Evolutionary conservation across 2,329 filamentous ascomycete genomes (phyloP).

Genomic region (Amphichorda felina): DNA sequence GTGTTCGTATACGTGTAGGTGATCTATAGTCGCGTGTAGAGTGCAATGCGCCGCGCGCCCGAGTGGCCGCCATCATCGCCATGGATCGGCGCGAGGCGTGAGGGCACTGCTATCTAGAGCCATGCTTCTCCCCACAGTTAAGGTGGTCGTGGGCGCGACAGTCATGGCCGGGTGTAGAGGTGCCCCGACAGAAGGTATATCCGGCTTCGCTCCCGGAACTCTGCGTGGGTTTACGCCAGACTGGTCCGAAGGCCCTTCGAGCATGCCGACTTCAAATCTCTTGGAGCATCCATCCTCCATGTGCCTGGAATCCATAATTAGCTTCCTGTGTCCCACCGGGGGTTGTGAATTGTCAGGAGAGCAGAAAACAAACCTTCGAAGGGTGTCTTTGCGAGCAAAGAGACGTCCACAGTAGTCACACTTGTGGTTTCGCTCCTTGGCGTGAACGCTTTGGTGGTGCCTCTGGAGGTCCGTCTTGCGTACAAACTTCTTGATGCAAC

Average conservation of each 20-base stretch:
- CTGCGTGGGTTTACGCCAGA: too few species aligned
- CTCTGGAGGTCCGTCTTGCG: constrained; percentile 67
- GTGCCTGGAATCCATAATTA: constrained; percentile 38
- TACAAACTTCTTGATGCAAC: constrained; percentile 67
- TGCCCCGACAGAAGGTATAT: too few species aligned
- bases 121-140: too few species aligned
- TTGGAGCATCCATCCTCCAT: constrained; percentile 67
- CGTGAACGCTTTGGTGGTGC: constrained; percentile 57
- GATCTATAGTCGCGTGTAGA: too few species aligned
- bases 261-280: constrained; percentile 45
- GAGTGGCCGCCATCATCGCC: too few species aligned
- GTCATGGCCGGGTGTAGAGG: too few species aligned
- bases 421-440: constrained; percentile 56
- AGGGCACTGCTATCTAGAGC: too few species aligned
- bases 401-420: constrained; percentile 60
- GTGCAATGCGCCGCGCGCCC: too few species aligned
- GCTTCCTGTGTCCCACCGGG: neutral
- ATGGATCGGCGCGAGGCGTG: too few species aligned
- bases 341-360: neutral
- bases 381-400: constrained; percentile 73
- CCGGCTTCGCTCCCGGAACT: too few species aligned
- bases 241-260: constrained; percentile 21
- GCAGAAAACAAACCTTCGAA: constrained; percentile 50
- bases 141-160: too few species aligned
- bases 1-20: too few species aligned